Evolutionary conservation across 306 rosid genomes (phyloP).

Genomic region (Carpinus viminea): DNA sequence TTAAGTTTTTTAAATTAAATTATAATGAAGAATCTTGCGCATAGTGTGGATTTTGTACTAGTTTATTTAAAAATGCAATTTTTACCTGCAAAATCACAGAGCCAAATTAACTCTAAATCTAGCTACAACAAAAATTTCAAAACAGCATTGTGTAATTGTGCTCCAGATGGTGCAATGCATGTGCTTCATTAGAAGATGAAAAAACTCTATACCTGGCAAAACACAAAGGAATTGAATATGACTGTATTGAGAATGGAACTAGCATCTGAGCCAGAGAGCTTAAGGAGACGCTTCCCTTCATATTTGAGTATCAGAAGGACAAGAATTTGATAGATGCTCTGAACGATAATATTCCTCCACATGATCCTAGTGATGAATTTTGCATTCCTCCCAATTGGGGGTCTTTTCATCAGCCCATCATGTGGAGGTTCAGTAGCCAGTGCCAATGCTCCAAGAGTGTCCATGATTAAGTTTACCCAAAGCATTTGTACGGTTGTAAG

Average conservation of each 20-base stretch:
- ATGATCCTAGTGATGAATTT: constrained; percentile 62
- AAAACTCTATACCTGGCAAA: constrained; percentile 69
- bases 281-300: constrained; percentile 50
- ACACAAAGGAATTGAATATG: constrained; percentile 84
- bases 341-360: constrained; percentile 95
- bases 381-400: constrained; percentile 64
- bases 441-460: constrained; percentile 90
- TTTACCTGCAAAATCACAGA: too few species aligned
- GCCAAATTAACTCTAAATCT: too few species aligned
- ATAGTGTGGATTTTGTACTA: too few species aligned
- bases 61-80: too few species aligned
- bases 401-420: constrained; percentile 74
- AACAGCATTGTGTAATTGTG: not conserved
- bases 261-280: constrained; percentile 54
- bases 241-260: constrained; percentile 50
- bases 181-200: not conserved
- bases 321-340: constrained; percentile 68
- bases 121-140: too few species aligned
- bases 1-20: too few species aligned
- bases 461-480: constrained; percentile 98
- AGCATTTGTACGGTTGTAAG: constrained; percentile 96
- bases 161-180: not conserved
- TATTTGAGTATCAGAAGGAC: constrained; percentile 67
- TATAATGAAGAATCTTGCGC: too few species aligned
- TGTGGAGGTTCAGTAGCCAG: constrained; percentile 91